These are phyloP conservation scores for Amanita polypyramis DNA, from an alignment of 768 basidiomycete genomes.

Conservation along the genomic window DNA sequence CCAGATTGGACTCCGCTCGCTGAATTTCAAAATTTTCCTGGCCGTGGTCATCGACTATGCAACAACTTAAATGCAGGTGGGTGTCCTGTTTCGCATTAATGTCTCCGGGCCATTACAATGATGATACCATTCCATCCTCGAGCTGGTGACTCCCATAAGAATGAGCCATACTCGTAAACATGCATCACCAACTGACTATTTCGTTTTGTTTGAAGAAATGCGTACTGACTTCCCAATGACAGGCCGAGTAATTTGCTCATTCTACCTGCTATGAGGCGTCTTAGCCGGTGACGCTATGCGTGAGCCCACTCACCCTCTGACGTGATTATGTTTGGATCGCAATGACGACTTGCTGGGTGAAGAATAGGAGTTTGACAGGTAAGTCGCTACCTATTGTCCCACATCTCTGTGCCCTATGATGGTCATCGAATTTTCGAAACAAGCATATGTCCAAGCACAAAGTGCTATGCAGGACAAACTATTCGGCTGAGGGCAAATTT, in stretches of 20 bases:
- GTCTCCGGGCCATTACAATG: constrained; percentile 20
- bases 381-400: not conserved
- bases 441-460: constrained; percentile 67
- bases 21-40: constrained; percentile 15
- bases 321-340: not conserved
- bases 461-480: constrained; percentile 50
- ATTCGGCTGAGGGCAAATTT: constrained; percentile 36
- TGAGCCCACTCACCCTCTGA: constrained; percentile 11
- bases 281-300: constrained; percentile 25
- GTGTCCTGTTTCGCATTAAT: constrained; percentile 13
- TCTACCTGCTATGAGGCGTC: constrained; percentile 2
- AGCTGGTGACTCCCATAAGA: constrained; percentile 56
- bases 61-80: constrained; percentile 19
- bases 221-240: not conserved
- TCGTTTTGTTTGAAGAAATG: not conserved
- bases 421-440: constrained; percentile 36
- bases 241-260: no score
- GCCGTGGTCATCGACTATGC: no score
- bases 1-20: constrained; percentile 24
- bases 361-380: not conserved
- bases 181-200: constrained; percentile 59
- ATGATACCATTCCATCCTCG: constrained; percentile 65
- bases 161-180: constrained; percentile 70
- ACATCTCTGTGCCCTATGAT: constrained; percentile 29
- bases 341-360: not conserved